Conservation (phyloP, 495 filamentous ascomycete species). For the Friedmanniomyces simplex region DNA sequence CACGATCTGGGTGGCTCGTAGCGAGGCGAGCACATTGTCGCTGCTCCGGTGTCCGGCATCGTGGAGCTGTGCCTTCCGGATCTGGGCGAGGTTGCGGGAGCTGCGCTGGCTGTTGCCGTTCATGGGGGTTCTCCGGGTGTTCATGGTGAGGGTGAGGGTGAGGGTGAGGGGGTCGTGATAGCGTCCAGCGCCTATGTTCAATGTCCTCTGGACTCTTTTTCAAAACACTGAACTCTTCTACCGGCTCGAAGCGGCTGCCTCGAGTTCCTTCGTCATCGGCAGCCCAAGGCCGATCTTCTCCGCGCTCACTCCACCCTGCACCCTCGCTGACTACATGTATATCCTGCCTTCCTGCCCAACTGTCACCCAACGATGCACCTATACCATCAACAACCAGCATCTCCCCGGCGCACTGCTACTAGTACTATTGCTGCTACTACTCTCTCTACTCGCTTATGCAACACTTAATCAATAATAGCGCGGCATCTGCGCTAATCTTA, state of each 20-base stretch:
- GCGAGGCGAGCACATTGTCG: slow-evolving; percentile 48
- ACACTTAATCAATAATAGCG: neutral
- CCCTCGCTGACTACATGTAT: neutral
- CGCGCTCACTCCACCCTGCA: neutral
- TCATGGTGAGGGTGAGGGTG: slow-evolving; percentile 1
- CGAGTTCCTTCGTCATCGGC: neutral
- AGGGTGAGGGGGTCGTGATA: neutral
- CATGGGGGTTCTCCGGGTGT: slow-evolving; percentile 4
- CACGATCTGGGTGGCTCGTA: slow-evolving; percentile 67
- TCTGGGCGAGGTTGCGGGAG: slow-evolving; percentile 5
- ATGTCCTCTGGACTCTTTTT: no score
- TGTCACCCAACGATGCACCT: neutral
- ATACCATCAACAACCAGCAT: neutral
- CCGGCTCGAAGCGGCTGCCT: no score
- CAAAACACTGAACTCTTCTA: neutral
- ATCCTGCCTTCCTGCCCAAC: neutral
- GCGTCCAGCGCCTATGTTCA: no score
- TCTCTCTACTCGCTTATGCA: no score
- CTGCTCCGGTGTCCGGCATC: slow-evolving; percentile 1
- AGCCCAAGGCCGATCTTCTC: neutral
- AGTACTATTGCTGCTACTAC: no score
- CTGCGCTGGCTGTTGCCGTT: neutral
- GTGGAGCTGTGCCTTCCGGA: slow-evolving; percentile 5
- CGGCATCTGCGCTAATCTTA: neutral
- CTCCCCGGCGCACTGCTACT: neutral